These are phyloP conservation scores for Rhizopogon vulgaris DNA, from an alignment of 768 basidiomycete species.

Conservation along the genomic window DNA sequence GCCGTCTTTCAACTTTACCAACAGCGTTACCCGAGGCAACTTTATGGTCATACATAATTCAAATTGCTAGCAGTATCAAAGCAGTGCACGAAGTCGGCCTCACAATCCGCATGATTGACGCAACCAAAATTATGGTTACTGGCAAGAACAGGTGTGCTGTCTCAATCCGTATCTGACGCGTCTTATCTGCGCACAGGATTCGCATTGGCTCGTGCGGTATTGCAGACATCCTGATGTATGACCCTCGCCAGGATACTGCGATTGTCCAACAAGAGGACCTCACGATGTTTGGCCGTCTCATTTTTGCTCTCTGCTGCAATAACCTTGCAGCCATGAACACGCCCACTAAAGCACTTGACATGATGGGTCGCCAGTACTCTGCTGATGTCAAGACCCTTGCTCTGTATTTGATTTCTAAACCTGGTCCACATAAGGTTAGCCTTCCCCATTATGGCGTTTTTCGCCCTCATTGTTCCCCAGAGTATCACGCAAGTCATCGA, in stretches of 20 bases:
- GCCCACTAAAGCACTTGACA: slow-evolving; percentile 70
- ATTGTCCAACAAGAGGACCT: slow-evolving; percentile 85
- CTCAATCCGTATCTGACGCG: not conserved
- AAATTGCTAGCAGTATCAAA: slow-evolving; percentile 84
- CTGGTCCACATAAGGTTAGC: slow-evolving; percentile 56
- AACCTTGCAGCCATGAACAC: slow-evolving; percentile 53
- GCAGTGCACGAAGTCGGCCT: slow-evolving; percentile 76
- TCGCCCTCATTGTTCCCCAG: slow-evolving; percentile 29
- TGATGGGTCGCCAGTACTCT: slow-evolving; percentile 67
- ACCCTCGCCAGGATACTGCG: slow-evolving; percentile 53
- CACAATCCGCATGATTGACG: slow-evolving; percentile 78
- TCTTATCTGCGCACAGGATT: slow-evolving; percentile 39
- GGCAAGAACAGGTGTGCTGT: slow-evolving; percentile 72
- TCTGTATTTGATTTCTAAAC: slow-evolving; percentile 72
- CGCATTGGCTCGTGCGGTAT: slow-evolving; percentile 86
- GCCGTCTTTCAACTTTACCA: slow-evolving; percentile 29
- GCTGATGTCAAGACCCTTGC: slow-evolving; percentile 77
- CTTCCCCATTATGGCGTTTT: not conserved
- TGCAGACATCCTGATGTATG: slow-evolving; percentile 79
- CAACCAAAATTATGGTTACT: slow-evolving; percentile 81
- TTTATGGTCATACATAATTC: slow-evolving; percentile 90
- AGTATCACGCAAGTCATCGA: slow-evolving; percentile 76
- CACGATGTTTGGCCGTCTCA: slow-evolving; percentile 74
- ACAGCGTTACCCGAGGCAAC: slow-evolving; percentile 63
- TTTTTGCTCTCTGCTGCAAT: slow-evolving; percentile 74